phyloP scores from a whole-genome alignment of 805 yeast species.

The Yarrowia deformans region DNA sequence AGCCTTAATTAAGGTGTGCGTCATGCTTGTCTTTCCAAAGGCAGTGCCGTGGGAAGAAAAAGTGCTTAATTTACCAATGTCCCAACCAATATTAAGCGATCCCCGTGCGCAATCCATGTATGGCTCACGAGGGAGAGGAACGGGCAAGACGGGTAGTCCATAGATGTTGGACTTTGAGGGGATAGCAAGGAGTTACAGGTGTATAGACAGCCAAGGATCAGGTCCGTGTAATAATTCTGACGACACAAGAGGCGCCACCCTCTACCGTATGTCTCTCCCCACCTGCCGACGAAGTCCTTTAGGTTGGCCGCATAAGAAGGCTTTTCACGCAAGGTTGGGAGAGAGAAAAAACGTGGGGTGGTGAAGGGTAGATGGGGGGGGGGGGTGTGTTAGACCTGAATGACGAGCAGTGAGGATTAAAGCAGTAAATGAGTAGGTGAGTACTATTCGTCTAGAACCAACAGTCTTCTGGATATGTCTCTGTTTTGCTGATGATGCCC shows the following conservation, averaged over 20 bases:
- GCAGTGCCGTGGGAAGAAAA: background rate
- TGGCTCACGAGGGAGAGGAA: background rate
- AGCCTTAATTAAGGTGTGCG: conserved; percentile 11
- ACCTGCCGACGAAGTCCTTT: background rate
- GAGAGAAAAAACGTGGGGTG: background rate
- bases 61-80: background rate
- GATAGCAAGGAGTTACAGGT: too few relatives aligned
- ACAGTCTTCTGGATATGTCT: too few relatives aligned
- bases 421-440: too few relatives aligned
- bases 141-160: background rate
- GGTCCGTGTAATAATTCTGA: too few relatives aligned
- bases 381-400: too few relatives aligned
- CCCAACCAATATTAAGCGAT: conserved; percentile 7
- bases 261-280: too few relatives aligned
- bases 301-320: background rate
- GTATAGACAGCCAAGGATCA: too few relatives aligned
- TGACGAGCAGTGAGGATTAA: too few relatives aligned
- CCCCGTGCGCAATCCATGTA: conserved; percentile 21
- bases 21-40: conserved; percentile 1
- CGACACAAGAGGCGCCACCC: too few relatives aligned
- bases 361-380: background rate
- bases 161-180: background rate
- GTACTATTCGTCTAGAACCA: too few relatives aligned
- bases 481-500: too few relatives aligned
- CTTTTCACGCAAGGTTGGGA: conserved; percentile 9